Conservation (phyloP, 306 rosid species). For the Sechiopsis laciniata region DNA sequence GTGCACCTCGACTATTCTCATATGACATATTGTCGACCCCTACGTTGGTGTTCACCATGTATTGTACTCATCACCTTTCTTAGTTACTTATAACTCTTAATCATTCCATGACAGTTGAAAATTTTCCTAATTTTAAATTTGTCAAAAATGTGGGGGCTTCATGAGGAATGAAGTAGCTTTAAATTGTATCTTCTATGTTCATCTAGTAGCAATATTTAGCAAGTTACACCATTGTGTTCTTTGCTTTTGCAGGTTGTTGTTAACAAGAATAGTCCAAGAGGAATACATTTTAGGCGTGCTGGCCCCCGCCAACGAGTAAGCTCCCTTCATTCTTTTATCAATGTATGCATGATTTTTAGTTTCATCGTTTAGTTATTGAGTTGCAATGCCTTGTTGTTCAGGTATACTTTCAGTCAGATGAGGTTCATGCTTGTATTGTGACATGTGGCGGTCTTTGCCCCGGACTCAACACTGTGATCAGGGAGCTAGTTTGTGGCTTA, state of each 20-base stretch:
- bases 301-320: slow-evolving; percentile 88
- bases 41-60: too few relatives aligned
- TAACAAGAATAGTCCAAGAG: slow-evolving; percentile 78
- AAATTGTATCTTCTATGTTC: not conserved
- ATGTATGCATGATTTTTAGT: slow-evolving; percentile 7
- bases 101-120: not conserved
- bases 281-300: slow-evolving; percentile 87
- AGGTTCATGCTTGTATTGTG: slow-evolving; percentile 84
- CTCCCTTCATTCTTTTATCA: slow-evolving; percentile 5
- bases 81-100: too few relatives aligned
- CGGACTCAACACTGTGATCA: slow-evolving; percentile 91
- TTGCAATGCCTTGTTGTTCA: slow-evolving; percentile 27
- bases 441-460: slow-evolving; percentile 98
- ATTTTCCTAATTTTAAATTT: not conserved
- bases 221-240: not conserved
- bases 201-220: not conserved
- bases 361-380: not conserved
- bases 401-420: slow-evolving; percentile 80
- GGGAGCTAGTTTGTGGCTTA: slow-evolving; percentile 82
- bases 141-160: not conserved
- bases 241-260: slow-evolving; percentile 50
- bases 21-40: too few relatives aligned
- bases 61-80: too few relatives aligned
- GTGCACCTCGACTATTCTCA: too few relatives aligned
- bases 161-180: not conserved